phyloP scores from a whole-genome alignment of 768 basidiomycete species.

The Xanthoconium stramineum region DNA sequence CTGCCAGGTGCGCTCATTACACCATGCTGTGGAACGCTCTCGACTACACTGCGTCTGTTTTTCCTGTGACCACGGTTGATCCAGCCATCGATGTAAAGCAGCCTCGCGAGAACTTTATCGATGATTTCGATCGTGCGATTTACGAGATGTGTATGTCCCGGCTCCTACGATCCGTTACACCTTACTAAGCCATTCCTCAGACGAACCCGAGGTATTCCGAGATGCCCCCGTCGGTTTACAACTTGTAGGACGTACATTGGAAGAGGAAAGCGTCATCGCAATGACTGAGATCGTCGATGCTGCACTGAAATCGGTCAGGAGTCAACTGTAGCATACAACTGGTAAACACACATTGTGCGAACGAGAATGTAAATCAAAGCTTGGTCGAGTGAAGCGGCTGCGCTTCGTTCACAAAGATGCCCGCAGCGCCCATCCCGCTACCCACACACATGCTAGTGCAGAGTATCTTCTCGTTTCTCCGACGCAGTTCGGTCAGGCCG shows the following conservation, averaged over 20 bases:
- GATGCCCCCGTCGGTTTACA: conserved; percentile 65
- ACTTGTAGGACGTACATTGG: conserved; percentile 63
- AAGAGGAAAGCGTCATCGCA: conserved; percentile 72
- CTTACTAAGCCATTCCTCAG: conserved; percentile 31
- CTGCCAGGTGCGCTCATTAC: conserved; percentile 44
- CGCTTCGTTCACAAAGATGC: conserved; percentile 73
- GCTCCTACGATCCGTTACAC: neutral
- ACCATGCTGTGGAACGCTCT: conserved; percentile 65
- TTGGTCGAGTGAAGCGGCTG: conserved; percentile 21
- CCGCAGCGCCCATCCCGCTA: conserved; percentile 87
- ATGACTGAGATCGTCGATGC: conserved; percentile 65
- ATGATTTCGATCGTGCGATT: conserved; percentile 43
- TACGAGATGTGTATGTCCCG: conserved; percentile 52
- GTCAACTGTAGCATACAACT: neutral
- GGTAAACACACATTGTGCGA: neutral
- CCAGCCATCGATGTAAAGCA: conserved; percentile 47
- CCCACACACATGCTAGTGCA: conserved; percentile 84
- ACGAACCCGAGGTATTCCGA: conserved; percentile 52
- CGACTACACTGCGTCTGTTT: conserved; percentile 60
- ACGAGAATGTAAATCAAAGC: conserved; percentile 17
- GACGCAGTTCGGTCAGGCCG: conserved; percentile 76
- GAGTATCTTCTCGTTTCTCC: conserved; percentile 64
- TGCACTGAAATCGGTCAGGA: conserved; percentile 38
- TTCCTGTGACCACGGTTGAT: conserved; percentile 66
- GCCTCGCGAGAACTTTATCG: conserved; percentile 46